A percentile compares a stretch with the other conserved stretches of the same genome.
phyloP scores from a whole-genome alignment of 805 yeast species.

The Wickerhamiella cacticola region DNA sequence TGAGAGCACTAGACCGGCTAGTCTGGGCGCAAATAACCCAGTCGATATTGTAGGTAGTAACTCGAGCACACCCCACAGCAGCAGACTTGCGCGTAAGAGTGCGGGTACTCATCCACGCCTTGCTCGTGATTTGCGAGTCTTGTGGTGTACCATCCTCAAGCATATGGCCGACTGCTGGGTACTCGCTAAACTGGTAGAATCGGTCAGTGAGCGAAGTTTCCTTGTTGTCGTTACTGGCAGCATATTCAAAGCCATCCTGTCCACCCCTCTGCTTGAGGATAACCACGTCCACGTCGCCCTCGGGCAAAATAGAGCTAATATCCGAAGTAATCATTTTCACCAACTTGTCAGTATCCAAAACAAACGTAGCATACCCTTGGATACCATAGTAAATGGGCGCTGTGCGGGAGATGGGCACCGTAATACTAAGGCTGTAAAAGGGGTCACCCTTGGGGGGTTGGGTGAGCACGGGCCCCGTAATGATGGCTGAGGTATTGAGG shows the following conservation, averaged over 20 bases:
- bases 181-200: slow-evolving; percentile 12
- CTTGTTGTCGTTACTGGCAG: neutral
- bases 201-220: neutral
- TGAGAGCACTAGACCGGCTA: slow-evolving; percentile 12
- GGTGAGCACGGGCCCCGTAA: slow-evolving; percentile 4
- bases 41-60: slow-evolving; percentile 10
- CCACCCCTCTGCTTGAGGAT: neutral
- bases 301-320: neutral
- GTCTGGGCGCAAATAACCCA: slow-evolving; percentile 18
- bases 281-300: slow-evolving; percentile 1
- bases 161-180: slow-evolving; percentile 18
- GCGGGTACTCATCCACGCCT: slow-evolving; percentile 15
- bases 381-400: neutral
- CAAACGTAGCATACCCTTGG: slow-evolving; percentile 7
- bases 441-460: slow-evolving; percentile 3
- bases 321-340: neutral
- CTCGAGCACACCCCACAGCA: slow-evolving; percentile 21
- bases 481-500: neutral
- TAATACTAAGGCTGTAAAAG: slow-evolving; percentile 6
- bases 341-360: slow-evolving; percentile 6
- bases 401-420: slow-evolving; percentile 6
- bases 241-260: slow-evolving; percentile 1
- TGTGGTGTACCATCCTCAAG: neutral
- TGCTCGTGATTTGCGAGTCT: slow-evolving; percentile 5
- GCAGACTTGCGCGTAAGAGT: slow-evolving; percentile 14